Conservation (phyloP, 371 early-diverging fungal genomes). For the Apophysomyces sp. region DNA sequence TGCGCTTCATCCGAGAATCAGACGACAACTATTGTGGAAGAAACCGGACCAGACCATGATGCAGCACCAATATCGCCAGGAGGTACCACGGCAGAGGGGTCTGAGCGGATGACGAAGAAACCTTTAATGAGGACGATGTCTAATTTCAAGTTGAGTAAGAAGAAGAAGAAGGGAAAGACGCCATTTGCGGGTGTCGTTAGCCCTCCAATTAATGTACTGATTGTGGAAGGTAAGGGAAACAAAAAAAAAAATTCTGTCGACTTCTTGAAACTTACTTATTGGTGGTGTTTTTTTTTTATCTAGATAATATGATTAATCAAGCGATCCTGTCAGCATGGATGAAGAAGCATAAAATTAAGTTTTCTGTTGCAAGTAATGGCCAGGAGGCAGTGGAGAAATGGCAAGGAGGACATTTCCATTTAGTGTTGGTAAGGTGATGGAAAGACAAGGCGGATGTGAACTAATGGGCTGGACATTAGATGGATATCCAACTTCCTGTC, state of each 20-base stretch:
- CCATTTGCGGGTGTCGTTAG: conserved; percentile 41
- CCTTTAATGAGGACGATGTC: conserved; percentile 8
- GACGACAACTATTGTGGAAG: not conserved
- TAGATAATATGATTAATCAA: conserved; percentile 80
- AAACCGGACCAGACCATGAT: not conserved
- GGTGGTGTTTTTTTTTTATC: not conserved
- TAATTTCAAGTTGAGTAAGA: conserved; percentile 36
- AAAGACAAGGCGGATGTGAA: not conserved
- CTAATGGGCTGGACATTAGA: conserved; percentile 31
- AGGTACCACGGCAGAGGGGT: not conserved
- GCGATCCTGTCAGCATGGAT: conserved; percentile 74
- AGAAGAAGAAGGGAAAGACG: conserved; percentile 32
- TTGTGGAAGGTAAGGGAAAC: conserved; percentile 73
- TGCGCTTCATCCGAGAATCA: not conserved
- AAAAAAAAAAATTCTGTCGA: not conserved
- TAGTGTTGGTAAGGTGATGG: conserved; percentile 63
- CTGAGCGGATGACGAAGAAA: conserved; percentile 7
- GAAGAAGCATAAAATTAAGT: conserved; percentile 70
- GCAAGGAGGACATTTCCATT: conserved; percentile 69
- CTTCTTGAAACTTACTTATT: too few species aligned
- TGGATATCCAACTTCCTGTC: conserved; percentile 85
- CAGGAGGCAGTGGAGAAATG: conserved; percentile 77
- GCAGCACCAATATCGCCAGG: not conserved
- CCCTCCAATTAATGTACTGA: conserved; percentile 74
- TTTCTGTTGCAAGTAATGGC: conserved; percentile 73